phyloP scores from a whole-genome alignment of 352 stramenopile species.

The Phytophthora constricta region DNA sequence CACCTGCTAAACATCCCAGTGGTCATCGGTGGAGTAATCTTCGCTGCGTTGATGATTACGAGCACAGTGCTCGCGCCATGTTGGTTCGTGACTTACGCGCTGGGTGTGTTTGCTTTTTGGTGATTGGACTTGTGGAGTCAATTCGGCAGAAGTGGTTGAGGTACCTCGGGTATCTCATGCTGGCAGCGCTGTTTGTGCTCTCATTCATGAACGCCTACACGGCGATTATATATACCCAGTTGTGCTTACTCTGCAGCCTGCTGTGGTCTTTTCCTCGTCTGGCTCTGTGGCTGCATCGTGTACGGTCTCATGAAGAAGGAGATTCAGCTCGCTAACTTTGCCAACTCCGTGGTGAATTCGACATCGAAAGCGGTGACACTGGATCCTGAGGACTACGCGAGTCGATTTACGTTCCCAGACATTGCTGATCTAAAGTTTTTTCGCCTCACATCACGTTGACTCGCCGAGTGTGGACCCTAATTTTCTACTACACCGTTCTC shows the following conservation, averaged over 20 bases:
- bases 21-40: neutral
- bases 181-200: neutral
- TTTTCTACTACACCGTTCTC: neutral
- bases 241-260: neutral
- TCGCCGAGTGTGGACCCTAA: neutral
- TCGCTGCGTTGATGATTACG: neutral
- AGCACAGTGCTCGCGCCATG: neutral
- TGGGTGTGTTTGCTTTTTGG: neutral
- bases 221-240: neutral
- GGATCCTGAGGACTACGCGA: neutral
- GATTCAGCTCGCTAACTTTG: neutral
- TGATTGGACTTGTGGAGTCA: neutral
- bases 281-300: neutral
- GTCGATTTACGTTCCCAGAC: neutral
- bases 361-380: neutral
- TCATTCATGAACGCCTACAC: neutral
- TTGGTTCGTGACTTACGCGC: neutral
- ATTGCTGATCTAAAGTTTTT: neutral
- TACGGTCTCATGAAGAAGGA: neutral
- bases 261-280: neutral
- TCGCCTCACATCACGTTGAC: neutral
- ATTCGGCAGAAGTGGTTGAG: neutral
- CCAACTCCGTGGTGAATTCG: neutral
- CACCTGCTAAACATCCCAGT: neutral
- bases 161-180: neutral